Percentiles rank a stretch among this genome's conserved stretches.
These are phyloP conservation scores for Penicillium ucsense DNA, from an alignment of 495 filamentous ascomycete species.

Conservation along the genomic window DNA sequence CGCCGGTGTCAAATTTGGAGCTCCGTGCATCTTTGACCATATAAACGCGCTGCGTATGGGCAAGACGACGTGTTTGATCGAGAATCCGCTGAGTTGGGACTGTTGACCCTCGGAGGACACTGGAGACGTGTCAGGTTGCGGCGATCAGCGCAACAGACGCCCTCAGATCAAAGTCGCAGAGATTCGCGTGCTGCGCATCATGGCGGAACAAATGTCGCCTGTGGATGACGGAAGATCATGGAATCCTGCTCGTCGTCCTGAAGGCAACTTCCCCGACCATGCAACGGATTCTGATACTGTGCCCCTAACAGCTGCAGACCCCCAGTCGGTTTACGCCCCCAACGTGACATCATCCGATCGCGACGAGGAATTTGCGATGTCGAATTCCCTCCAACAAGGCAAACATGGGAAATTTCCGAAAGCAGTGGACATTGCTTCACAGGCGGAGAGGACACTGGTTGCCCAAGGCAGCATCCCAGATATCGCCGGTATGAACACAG, in stretches of 20 bases:
- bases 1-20: no score
- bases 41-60: no score
- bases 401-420: no score
- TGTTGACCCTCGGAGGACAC: slow-evolving; percentile 21
- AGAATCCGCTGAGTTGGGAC: slow-evolving; percentile 7
- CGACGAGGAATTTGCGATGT: slow-evolving; percentile 12
- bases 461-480: no score
- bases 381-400: slow-evolving; percentile 1
- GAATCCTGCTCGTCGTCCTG: slow-evolving; percentile 35
- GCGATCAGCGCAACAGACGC: slow-evolving; percentile 2
- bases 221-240: slow-evolving; percentile 19
- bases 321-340: slow-evolving; percentile 2
- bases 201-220: slow-evolving; percentile 15
- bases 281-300: not conserved
- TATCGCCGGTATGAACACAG: no score
- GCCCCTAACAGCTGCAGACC: slow-evolving; percentile 5
- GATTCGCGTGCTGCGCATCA: slow-evolving; percentile 6
- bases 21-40: no score
- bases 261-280: slow-evolving; percentile 7
- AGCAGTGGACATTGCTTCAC: no score
- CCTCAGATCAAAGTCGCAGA: slow-evolving; percentile 1
- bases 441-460: not conserved
- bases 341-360: slow-evolving; percentile 11
- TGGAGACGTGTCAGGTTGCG: slow-evolving; percentile 25
- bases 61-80: not conserved